A percentile compares a stretch with the other conserved stretches of the same genome.
phyloP scores from a whole-genome alignment of 176 grass and related monocot genomes.

The Metroxylon sagu region DNA sequence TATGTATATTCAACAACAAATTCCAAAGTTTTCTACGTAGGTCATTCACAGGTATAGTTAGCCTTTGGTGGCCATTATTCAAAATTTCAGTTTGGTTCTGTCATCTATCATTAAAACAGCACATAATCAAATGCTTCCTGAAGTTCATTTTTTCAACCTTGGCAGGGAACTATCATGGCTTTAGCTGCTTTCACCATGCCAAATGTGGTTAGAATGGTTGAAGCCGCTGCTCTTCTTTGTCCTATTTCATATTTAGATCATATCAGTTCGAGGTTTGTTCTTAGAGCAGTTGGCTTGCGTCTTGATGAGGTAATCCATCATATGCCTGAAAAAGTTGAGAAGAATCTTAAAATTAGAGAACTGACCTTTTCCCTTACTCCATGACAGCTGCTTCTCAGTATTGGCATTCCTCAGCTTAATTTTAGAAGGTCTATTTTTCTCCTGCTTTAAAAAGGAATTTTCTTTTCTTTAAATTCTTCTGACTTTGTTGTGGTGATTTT shows the following conservation, averaged over 20 bases:
- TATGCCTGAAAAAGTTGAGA: neutral
- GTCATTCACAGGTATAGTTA: slow-evolving; percentile 74
- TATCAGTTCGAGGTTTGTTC: slow-evolving; percentile 66
- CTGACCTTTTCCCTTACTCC: neutral
- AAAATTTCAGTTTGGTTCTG: too few species aligned
- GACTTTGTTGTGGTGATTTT: slow-evolving; percentile 6
- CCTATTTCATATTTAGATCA: slow-evolving; percentile 96
- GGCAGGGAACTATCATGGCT: slow-evolving; percentile 95
- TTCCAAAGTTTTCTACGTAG: slow-evolving; percentile 69
- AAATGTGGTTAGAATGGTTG: slow-evolving; percentile 61
- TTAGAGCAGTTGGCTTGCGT: slow-evolving; percentile 72
- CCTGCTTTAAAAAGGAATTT: neutral
- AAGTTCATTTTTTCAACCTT: slow-evolving; percentile 7
- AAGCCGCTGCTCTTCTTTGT: slow-evolving; percentile 88
- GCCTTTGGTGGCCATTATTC: neutral
- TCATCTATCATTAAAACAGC: too few species aligned
- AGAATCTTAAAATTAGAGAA: neutral
- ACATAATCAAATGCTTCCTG: neutral
- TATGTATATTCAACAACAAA: slow-evolving; percentile 55
- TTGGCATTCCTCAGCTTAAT: slow-evolving; percentile 90
- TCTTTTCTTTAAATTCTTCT: slow-evolving; percentile 9
- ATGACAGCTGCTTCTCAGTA: slow-evolving; percentile 58
- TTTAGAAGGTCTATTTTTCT: slow-evolving; percentile 56
- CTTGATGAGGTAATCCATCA: slow-evolving; percentile 70
- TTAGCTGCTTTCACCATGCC: slow-evolving; percentile 77